Percentiles rank a stretch among this genome's conserved stretches.
These are phyloP conservation scores for Wickerhamomyces kurtzmanii DNA, from an alignment of 805 yeast species.

Conservation along the genomic window DNA sequence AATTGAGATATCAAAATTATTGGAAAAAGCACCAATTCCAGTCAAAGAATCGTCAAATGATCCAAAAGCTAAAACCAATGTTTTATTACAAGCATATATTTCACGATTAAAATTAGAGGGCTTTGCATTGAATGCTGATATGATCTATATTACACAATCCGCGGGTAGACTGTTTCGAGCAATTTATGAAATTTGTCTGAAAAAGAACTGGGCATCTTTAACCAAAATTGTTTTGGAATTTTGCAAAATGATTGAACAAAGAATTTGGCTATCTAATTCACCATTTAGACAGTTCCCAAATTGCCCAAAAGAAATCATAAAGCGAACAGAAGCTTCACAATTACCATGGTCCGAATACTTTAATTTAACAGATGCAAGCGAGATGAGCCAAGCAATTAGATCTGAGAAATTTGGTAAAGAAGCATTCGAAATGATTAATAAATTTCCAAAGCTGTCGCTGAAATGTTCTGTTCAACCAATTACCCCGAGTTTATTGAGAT, in stretches of 20 bases:
- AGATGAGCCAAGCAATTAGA: slow-evolving; percentile 73
- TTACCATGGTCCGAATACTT: slow-evolving; percentile 80
- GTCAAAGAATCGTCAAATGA: slow-evolving; percentile 63
- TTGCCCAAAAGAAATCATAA: slow-evolving; percentile 65
- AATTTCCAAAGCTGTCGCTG: slow-evolving; percentile 63
- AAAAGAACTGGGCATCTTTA: slow-evolving; percentile 62
- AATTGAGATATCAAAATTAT: slow-evolving; percentile 55
- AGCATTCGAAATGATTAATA: slow-evolving; percentile 48
- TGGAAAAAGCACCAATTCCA: slow-evolving; percentile 80
- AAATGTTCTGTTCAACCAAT: slow-evolving; percentile 67
- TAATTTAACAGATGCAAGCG: slow-evolving; percentile 53
- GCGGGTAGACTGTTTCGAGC: slow-evolving; percentile 88
- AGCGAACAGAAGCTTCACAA: slow-evolving; percentile 68
- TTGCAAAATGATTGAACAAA: slow-evolving; percentile 69
- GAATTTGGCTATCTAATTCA: slow-evolving; percentile 79
- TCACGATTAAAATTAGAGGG: slow-evolving; percentile 72
- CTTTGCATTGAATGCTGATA: slow-evolving; percentile 85
- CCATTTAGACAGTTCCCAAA: slow-evolving; percentile 76
- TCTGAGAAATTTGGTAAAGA: slow-evolving; percentile 55
- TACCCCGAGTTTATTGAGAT: slow-evolving; percentile 53
- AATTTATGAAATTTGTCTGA: slow-evolving; percentile 64
- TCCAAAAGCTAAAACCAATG: slow-evolving; percentile 68
- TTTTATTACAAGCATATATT: slow-evolving; percentile 80
- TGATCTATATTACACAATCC: slow-evolving; percentile 87
- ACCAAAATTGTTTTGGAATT: slow-evolving; percentile 49